Evolutionary conservation across 2,329 filamentous ascomycete genomes (phyloP).

Genomic region (Fusarium mundagurra): DNA sequence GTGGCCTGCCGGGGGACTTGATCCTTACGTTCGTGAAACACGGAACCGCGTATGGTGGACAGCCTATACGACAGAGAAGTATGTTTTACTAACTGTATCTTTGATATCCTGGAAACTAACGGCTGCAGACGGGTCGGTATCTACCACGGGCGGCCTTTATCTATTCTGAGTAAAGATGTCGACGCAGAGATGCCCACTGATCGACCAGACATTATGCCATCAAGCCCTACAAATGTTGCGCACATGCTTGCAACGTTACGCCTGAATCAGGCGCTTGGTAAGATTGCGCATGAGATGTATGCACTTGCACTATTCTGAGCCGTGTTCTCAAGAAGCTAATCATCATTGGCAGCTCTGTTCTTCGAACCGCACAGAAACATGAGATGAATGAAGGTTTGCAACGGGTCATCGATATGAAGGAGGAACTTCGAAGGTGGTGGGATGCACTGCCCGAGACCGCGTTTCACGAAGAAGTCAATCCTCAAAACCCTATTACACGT

Average conservation of each 20-base stretch:
- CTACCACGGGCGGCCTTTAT: conserved; percentile 65
- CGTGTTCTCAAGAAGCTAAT: conserved; percentile 10
- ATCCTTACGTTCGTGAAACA: conserved; percentile 59
- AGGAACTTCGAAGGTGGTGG: conserved; percentile 52
- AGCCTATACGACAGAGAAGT: conserved; percentile 66
- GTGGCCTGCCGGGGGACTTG: conserved; percentile 58
- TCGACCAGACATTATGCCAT: conserved; percentile 54
- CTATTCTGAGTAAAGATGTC: conserved; percentile 61
- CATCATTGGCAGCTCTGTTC: conserved; percentile 42
- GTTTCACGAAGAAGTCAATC: conserved; percentile 51
- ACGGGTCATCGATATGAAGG: conserved; percentile 49
- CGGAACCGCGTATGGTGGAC: conserved; percentile 68
- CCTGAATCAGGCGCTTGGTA: conserved; percentile 49
- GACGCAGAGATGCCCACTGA: conserved; percentile 63
- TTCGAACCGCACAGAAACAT: conserved; percentile 47
- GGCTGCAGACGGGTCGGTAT: conserved; percentile 61
- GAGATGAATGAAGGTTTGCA: conserved; percentile 47
- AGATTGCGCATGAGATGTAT: conserved; percentile 53
- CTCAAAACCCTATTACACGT: conserved; percentile 54
- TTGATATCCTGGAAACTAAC: conserved; percentile 15
- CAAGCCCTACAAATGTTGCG: conserved; percentile 54
- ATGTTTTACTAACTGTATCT: conserved; percentile 17
- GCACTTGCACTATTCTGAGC: conserved; percentile 5
- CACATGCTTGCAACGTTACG: conserved; percentile 58
- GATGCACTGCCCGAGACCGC: conserved; percentile 47